Evolutionary conservation across 2,329 filamentous ascomycete genomes (phyloP).

Genomic region (Magnaporthales sp.): DNA sequence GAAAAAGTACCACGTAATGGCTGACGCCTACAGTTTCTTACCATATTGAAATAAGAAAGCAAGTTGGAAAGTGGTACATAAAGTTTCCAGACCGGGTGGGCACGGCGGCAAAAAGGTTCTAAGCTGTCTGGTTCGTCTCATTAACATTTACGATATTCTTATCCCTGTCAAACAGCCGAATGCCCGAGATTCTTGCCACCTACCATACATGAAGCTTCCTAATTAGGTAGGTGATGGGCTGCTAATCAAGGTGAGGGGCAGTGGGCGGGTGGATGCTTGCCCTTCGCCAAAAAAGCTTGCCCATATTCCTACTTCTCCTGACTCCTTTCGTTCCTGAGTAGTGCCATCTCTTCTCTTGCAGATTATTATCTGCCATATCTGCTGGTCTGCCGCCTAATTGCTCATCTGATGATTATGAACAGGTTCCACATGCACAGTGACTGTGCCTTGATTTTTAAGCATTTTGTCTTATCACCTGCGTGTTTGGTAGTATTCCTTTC

Average conservation of each 20-base stretch:
- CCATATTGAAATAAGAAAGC: neutral
- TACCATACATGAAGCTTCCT: neutral
- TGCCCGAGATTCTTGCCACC: neutral
- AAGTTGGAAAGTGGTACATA: too few species aligned
- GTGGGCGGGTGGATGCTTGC: neutral
- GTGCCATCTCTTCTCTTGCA: neutral
- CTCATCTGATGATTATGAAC: neutral
- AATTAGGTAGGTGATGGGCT: neutral
- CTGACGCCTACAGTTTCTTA: neutral
- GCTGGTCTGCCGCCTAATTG: neutral
- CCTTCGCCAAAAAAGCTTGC: neutral
- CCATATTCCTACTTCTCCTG: neutral
- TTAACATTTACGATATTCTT: neutral
- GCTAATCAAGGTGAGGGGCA: neutral
- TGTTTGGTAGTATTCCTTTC: neutral
- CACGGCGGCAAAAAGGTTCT: too few species aligned
- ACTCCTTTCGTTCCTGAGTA: neutral
- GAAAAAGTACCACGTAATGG: neutral
- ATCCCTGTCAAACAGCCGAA: neutral
- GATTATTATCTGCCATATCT: neutral
- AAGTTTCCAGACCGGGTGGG: too few species aligned
- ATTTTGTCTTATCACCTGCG: neutral
- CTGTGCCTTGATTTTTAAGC: neutral
- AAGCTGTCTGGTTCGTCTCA: neutral
- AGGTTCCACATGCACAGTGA: neutral